Base-by-base conservation (phyloP, 352 stramenopile species). In the Pythium plurisporium region DNA sequence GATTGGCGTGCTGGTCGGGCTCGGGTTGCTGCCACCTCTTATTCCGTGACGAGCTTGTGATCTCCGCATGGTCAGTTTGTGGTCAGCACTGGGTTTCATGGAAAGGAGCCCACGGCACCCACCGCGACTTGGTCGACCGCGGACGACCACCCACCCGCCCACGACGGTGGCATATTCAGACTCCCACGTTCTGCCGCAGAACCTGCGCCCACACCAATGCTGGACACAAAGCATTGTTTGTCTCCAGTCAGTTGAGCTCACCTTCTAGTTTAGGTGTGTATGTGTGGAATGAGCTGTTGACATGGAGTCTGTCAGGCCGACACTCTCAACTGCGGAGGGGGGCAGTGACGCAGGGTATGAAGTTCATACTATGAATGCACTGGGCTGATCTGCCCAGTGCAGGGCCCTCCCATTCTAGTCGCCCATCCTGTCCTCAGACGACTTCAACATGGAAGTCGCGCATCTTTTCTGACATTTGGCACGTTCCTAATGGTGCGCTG, bases 1-100 rank as follows among this genome's bases (percentile, higher is more conserved):
- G 52, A 59, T 59, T 59, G 52, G 52, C 17, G n/a, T n/a, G n/a
- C n/a, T 26, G 44, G 31, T 20, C 14, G 41, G 31, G n/a, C 14
- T 47, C n/a, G 49, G 37, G 34, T 42, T 56, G 49, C 30, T 25
- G 20, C 14, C 47, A 19, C 12, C 41, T 59, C 52, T 59, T 60
- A 57, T 55, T 60, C 49, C 33, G 37, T 64, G 57, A 55, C 57
- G 42, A 59, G 48, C 27, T 50, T 25, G 31, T 37, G 50, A 36
- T 11, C 44, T 20, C 33, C n/a, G n/a, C n/a, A n/a, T n/a, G n/a
- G 50, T 42, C 58, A 65, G 58, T 60, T 60, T 65, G 58, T 60
- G 50, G 50, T 55, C 58, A 65, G 58, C 12, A 25, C 20, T 25
- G 38, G 15, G 15, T 10, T 38, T 38, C 9, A 15, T 15, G 15